Base-by-base conservation (phyloP, 305 asterid genomes). In the Ruellia speciosa region DNA sequence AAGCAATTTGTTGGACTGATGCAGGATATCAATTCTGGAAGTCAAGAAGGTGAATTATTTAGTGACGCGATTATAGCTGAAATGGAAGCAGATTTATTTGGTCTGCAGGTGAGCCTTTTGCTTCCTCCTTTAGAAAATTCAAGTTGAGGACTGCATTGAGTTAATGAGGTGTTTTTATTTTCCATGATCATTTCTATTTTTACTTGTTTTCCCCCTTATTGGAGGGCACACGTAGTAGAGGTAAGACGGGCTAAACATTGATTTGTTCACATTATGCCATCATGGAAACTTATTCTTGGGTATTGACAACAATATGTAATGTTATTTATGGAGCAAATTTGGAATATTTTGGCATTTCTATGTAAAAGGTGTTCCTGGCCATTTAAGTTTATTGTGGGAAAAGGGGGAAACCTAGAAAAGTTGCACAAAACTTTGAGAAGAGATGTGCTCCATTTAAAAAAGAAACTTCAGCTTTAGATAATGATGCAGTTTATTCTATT, bases 41-140 rank as follows among this genome's bases (percentile, higher is more conserved):
- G 66, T 46, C 68, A 28, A 28, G 70, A 70, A 37, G 75, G 68
- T 52, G 74, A 69, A 20, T 70, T 72, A 65, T 74, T 86, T 52
- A 78, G 80, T 69, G 88, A 86, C 78, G 88, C 94, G 63, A 54
- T 72, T 82, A 78, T 86, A 58, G 94, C 88, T 72, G 95, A 86
- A 76, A 73, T 79, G 77, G 95, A 86, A 70, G 95, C 94, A 9
- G 86, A 77, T 70, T 56, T 81, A 45, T 84, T 79, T 72, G 94
- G 94, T 54, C 78, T 84, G 62, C 95, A 86, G 94, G 95, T 79
- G 78, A 61, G 66, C 51, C 37, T 47, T 55, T 28, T 60, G 16
- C 43, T 64, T 48, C 54, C 50, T 13, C 40, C 61, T 50, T 24
- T 31, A 31, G 52, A 45, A 54, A 57, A 40, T 43, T 58, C 50